Base-by-base conservation (phyloP, 148 eudicot genomes). In the Suaeda aralocaspica region DNA sequence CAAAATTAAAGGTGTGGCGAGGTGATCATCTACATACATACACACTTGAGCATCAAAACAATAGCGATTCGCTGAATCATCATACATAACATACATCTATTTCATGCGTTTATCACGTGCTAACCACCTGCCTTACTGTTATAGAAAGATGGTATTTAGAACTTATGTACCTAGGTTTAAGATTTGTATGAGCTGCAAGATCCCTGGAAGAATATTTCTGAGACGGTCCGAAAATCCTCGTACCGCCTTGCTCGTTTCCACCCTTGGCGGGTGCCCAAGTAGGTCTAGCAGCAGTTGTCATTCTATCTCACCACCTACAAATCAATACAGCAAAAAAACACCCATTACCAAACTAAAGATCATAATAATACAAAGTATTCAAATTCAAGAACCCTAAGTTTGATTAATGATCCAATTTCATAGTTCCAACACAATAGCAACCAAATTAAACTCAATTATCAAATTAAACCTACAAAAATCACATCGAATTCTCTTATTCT, bases 191-290 rank as follows among this genome's bases (percentile, higher is more conserved):
- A 64, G 98, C 74, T 14, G 98, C 98, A 73, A 94, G 83, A 79
- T 91, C 96, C 75, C 98, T 88, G 15, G 99, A 94, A 70, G 99
- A 94, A 77, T 94, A 94, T 84, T 91, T 94, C 55, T 91, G 96
- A 59, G 96, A 94, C 36, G 99, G 97, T 29, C 97, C 99, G 46
- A 94, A 94, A 72, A 94, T 91, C 51, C 99, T 84, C 12, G 99
- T 78, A 10, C 99, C 99, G 8, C 99, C 99, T 84, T 94, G 99
- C 75, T 94, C 97, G 53, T 91, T 89, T 44, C 99, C 99, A 68
- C 97, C 99, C 81, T 94, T 94, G 0, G 99, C 99, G 53, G 97
- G 99, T 56, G 99, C 99, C 99, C 99, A 91, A 0, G 99, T 94
- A 15, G 99, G 99, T 79, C 99, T 83, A 36, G 99, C 99, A 24